These are phyloP conservation scores for Colletotrichum sublineola DNA, from an alignment of 2,329 filamentous ascomycete genomes.

Conservation along the genomic window DNA sequence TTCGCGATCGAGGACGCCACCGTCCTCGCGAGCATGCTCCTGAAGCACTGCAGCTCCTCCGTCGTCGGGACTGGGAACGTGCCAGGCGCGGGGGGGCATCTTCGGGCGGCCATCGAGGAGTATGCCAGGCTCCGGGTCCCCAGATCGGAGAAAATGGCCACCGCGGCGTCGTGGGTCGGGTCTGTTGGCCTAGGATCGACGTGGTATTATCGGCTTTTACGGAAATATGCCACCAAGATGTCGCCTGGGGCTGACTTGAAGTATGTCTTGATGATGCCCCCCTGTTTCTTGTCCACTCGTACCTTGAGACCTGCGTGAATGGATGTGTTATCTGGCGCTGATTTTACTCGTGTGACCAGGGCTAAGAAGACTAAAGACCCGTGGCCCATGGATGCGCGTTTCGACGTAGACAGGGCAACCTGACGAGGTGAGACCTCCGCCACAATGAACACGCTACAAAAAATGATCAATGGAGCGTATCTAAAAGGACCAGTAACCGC, in stretches of 20 bases:
- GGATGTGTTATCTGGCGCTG: not conserved
- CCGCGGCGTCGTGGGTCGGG: constrained; percentile 38
- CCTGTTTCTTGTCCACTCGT: too few species aligned
- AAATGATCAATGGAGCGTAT: too few species aligned
- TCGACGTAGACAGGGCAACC: not conserved
- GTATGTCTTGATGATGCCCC: not conserved
- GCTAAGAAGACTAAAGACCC: not conserved
- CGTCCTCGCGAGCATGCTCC: constrained; percentile 43
- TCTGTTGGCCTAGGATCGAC: constrained; percentile 40
- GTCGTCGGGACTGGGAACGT: not conserved
- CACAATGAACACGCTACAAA: too few species aligned
- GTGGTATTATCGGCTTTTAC: constrained; percentile 10
- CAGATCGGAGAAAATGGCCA: constrained; percentile 46
- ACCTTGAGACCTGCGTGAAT: not conserved
- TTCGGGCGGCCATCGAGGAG: constrained; percentile 40
- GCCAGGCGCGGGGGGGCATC: too few species aligned
- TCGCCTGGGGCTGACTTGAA: not conserved
- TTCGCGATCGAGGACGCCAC: constrained; percentile 48
- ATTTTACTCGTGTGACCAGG: not conserved
- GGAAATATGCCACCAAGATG: not conserved
- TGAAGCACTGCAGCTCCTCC: constrained; percentile 18
- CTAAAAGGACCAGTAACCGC: too few species aligned
- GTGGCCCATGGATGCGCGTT: not conserved
- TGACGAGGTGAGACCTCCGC: not conserved
- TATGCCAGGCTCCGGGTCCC: constrained; percentile 43